These are phyloP conservation scores for Austroboletus rostrupii DNA, from an alignment of 1,284 basidiomycete species.

Conservation along the genomic window DNA sequence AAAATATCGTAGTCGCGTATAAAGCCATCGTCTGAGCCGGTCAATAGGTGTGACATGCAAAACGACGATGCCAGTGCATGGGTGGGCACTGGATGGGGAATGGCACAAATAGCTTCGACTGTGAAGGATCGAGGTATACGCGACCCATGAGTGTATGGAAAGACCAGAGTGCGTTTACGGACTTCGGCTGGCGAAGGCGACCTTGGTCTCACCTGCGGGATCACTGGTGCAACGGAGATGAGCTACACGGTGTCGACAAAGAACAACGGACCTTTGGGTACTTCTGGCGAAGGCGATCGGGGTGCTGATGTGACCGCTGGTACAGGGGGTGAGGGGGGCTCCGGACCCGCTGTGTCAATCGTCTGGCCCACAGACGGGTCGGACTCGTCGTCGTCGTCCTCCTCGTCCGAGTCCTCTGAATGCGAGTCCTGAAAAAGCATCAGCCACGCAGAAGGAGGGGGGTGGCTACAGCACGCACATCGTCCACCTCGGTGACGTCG, in stretches of 20 bases:
- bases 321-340: constrained; percentile 27
- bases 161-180: constrained; percentile 42
- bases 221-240: constrained; percentile 16
- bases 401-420: constrained; percentile 56
- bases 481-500: constrained; percentile 62
- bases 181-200: constrained; percentile 62
- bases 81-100: constrained; percentile 85
- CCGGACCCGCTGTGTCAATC: constrained; percentile 16
- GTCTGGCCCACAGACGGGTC: constrained; percentile 28
- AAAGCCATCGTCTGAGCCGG: constrained; percentile 91
- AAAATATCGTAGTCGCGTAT: constrained; percentile 93
- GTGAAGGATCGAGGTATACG: constrained; percentile 60
- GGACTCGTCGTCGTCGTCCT: constrained; percentile 47
- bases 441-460: constrained; percentile 5
- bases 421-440: constrained; percentile 35
- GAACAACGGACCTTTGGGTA: constrained; percentile 23
- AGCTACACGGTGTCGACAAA: constrained; percentile 5
- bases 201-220: constrained; percentile 41
- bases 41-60: constrained; percentile 88
- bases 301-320: constrained; percentile 18
- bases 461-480: constrained; percentile 41
- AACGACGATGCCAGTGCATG: constrained; percentile 81
- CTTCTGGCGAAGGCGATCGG: constrained; percentile 27
- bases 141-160: constrained; percentile 25
- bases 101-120: constrained; percentile 91